Evolutionary conservation across 83 land plant genomes (phyloP), one percentile per base, ranked within the genome.

Genomic region (Thuja plicata): DNA sequence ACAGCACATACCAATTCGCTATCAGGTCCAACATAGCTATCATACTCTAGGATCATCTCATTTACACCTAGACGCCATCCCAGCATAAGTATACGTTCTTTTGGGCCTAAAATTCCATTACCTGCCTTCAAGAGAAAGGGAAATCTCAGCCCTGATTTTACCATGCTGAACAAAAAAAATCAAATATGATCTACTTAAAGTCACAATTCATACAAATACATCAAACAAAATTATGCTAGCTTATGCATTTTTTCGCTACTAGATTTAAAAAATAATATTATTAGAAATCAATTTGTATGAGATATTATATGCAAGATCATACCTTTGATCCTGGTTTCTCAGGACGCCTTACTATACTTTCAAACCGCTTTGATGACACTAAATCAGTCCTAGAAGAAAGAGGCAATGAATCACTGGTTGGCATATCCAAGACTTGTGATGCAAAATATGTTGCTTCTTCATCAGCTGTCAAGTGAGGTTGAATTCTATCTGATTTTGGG

Each of bases 21-120:
- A 48, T 97, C 97, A 86, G 99, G 97, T 71, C 99, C 99, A 90
- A 97, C 95, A 92, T 97, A 97, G 89, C 91, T 91, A 88, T 97
- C 98, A 91, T 96, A 97, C 87, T 97, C 99, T 82, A 90, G 91
- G 84, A 97, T 94, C 99, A 97, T 97, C 82, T 96, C 96, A 54
- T 90, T 83, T 54, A 97, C 96, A 90, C 94, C 94, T 71, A 96
- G 94, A 55, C 95, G 94, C 99, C 99, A 97, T 38, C 99, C 99
- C 88, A 97, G 92, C 90, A 97, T 89, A 86, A 97, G 91, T 55
- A 97, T 96, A 57, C 91, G 86, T 88, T 97, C 99, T 90, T 89
- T 94, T 84, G 97, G 97, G 37, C 97, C 97, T 37, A 83, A 48
- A 90, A 55, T 66, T 92, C 89, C 90, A 38, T 95, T 92, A 46